These are phyloP conservation scores for Lactarius psammicola DNA, from an alignment of 768 basidiomycete genomes.

Conservation along the genomic window DNA sequence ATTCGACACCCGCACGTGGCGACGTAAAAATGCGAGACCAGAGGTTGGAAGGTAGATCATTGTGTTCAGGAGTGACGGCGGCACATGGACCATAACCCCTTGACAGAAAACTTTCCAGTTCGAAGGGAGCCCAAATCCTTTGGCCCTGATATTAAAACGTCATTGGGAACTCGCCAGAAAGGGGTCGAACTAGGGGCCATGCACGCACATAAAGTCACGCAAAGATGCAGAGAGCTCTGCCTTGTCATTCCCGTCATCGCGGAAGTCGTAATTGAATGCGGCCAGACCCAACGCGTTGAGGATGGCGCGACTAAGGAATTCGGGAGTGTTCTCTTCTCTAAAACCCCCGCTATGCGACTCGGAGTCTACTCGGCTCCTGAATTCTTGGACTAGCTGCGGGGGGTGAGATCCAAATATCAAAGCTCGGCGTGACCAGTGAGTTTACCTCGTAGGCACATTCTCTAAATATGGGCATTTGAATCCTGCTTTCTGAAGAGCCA, in stretches of 20 bases:
- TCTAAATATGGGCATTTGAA: constrained; percentile 20
- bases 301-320: constrained; percentile 17
- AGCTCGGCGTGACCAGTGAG: neutral
- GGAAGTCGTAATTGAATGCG: constrained; percentile 24
- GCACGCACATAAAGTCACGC: constrained; percentile 22
- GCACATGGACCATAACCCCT: constrained; percentile 19
- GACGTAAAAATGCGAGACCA: constrained; percentile 24
- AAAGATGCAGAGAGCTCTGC: constrained; percentile 16
- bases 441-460: constrained; percentile 23
- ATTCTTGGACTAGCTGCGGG: constrained; percentile 16
- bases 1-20: constrained; percentile 18
- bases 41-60: constrained; percentile 22
- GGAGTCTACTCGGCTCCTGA: neutral
- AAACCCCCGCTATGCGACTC: neutral
- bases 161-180: neutral
- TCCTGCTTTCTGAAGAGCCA: constrained; percentile 12
- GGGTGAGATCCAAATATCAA: neutral
- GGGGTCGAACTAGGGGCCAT: neutral
- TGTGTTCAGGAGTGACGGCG: constrained; percentile 10
- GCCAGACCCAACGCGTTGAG: constrained; percentile 23
- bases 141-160: constrained; percentile 15
- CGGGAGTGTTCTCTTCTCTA: constrained; percentile 19
- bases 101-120: constrained; percentile 25
- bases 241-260: constrained; percentile 15
- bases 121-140: constrained; percentile 24